Base-by-base conservation (phyloP, 768 basidiomycete genomes). In the Paxillus rubicundulus region DNA sequence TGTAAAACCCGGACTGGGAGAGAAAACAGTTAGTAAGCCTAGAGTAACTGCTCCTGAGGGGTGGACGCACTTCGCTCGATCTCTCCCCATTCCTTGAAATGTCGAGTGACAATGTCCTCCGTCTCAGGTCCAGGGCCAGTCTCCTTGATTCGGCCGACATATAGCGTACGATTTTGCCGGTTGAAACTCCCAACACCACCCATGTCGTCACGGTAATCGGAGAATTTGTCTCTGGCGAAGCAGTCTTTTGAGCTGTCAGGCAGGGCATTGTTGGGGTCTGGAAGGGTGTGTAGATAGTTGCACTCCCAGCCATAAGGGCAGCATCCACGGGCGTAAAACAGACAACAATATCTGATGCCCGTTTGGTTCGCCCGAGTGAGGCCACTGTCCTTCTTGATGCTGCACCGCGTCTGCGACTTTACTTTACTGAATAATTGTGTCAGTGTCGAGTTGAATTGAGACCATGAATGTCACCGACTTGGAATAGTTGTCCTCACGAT, bases 271-370 rank as follows among this genome's bases (percentile, higher is more conserved):
- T 73, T 68, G 0, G 82, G 78, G 53, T 89, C 83, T 0, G 96
- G 97, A 17, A 99, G 81, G 38, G 81, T 81, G 72, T 99, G 97
- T 3, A 92, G 83, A 73, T 90, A 99, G 66, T 95, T 91, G 78
- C 97, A 99, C 70, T 99, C 95, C 87, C 88, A 93, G 48, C 96
- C 96, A 59, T 97, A 93, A 1, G 97, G 95, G 73, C 97, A 99
- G 71, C 95, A 98, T 5, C 97, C 97, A 27, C 97, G 82, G 0
- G 96, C 76, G 70, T 92, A 98, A 79, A 96, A 98, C 49, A 99
- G 81, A 70, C 97, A 99, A 63, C 81, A 85, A 70, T 97, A 98
- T 70, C 85, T 89, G 69, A 89, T 90, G 20, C 91, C 92, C 4
- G 90, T 92, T 20, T 87, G 92, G 69, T 99, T 93, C 37, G 95